These are phyloP conservation scores for Danielozyma ontarioensis DNA, from an alignment of 805 yeast species.

Conservation along the genomic window DNA sequence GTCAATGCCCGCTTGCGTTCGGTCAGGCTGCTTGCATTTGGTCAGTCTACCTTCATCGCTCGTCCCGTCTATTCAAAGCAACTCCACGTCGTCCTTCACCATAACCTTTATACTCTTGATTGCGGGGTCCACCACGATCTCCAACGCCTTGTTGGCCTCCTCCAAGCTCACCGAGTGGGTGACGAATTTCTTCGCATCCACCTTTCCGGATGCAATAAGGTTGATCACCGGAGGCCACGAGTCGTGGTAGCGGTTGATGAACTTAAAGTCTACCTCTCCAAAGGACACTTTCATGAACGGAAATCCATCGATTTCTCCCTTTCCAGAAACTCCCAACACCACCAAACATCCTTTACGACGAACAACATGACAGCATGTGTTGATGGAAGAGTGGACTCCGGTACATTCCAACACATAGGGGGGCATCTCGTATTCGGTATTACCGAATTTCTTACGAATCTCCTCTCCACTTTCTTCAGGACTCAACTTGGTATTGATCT, in stretches of 20 bases:
- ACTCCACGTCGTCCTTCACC: constrained; percentile 14
- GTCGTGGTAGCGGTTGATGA: constrained; percentile 50
- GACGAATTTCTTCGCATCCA: constrained; percentile 23
- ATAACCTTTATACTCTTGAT: constrained; percentile 13
- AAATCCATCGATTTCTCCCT: constrained; percentile 38
- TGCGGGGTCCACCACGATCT: constrained; percentile 9
- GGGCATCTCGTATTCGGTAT: constrained; percentile 17
- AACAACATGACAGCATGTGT: constrained; percentile 41
- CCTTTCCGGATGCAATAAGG: constrained; percentile 23
- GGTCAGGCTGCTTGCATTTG: no score
- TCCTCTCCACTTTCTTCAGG: constrained; percentile 34
- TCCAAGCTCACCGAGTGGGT: constrained; percentile 46
- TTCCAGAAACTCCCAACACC: constrained; percentile 47
- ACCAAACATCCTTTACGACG: constrained; percentile 44
- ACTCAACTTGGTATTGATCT: constrained; percentile 26
- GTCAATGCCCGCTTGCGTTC: no score
- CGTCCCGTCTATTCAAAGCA: no score
- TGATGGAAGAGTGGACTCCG: constrained; percentile 46
- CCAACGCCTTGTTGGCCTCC: constrained; percentile 44
- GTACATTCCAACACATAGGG: constrained; percentile 18
- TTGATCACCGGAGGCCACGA: constrained; percentile 56
- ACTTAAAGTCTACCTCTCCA: constrained; percentile 47
- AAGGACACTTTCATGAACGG: constrained; percentile 53
- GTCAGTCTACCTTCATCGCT: no score
- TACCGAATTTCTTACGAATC: constrained; percentile 31